Evolutionary conservation across 441 rosid genomes (phyloP).

Genomic region (Gossypium schwendimanii): DNA sequence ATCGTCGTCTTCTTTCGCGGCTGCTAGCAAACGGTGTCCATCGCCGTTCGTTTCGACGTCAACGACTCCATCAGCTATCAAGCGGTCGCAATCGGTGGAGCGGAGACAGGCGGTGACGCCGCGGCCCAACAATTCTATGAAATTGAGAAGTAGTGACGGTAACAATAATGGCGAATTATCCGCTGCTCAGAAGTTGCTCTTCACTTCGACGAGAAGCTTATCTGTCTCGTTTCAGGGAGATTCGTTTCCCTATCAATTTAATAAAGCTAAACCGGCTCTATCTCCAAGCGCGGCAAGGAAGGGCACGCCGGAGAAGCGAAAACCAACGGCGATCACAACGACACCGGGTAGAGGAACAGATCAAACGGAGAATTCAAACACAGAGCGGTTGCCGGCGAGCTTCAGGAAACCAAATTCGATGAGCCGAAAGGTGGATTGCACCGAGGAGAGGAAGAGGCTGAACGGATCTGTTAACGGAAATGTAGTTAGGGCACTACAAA

Average conservation of each 20-base stretch:
- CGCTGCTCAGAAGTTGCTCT: conserved; percentile 55
- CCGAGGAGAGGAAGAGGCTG: conserved; percentile 39
- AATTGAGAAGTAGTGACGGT: conserved; percentile 33
- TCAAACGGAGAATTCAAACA: conserved; percentile 55
- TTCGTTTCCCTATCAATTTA: conserved; percentile 52
- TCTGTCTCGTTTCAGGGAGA: conserved; percentile 82
- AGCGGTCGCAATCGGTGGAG: conserved; percentile 69
- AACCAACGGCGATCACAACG: conserved; percentile 21
- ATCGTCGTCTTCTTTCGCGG: conserved; percentile 31
- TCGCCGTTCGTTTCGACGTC: conserved; percentile 53
- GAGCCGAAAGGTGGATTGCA: conserved; percentile 56
- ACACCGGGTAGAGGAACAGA: conserved; percentile 33
- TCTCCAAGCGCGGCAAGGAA: conserved; percentile 43
- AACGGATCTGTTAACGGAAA: conserved; percentile 40
- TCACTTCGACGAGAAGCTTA: conserved; percentile 69
- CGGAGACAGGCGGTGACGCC: conserved; percentile 44
- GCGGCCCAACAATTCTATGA: conserved; percentile 28
- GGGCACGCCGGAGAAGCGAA: conserved; percentile 73
- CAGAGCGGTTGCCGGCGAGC: conserved; percentile 74
- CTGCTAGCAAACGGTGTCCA: conserved; percentile 40
- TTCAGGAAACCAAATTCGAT: conserved; percentile 37
- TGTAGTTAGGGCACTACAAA: conserved; percentile 53
- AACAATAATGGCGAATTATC: conserved; percentile 27
- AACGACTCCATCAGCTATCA: conserved; percentile 30
- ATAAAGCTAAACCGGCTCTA: conserved; percentile 62